These are phyloP conservation scores for Eucalyptus pauciflora DNA, from an alignment of 345 rosid species.

Conservation along the genomic window DNA sequence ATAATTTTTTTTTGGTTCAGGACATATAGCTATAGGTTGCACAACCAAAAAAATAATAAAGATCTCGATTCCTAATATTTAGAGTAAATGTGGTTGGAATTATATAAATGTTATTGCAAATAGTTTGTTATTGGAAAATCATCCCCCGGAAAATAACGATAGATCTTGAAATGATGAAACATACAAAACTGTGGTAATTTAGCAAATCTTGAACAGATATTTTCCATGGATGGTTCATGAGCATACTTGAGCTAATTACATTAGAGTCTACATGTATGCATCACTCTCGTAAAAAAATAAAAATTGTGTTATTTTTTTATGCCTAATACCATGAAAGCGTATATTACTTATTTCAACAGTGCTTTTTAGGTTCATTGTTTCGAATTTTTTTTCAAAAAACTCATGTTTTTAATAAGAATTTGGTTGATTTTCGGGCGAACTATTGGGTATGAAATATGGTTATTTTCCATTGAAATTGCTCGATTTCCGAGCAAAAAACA, in stretches of 20 bases:
- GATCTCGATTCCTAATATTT: neutral
- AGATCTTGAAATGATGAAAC: neutral
- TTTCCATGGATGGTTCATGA: neutral
- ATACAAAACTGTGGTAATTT: neutral
- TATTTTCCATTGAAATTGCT: neutral
- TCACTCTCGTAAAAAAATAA: neutral
- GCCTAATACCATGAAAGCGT: neutral
- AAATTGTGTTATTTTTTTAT: neutral
- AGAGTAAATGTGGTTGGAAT: neutral
- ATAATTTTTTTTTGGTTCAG: neutral
- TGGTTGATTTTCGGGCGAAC: rapidly evolving
- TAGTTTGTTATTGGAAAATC: neutral
- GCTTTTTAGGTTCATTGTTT: neutral
- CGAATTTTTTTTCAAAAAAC: rapidly evolving
- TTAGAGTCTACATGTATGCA: neutral
- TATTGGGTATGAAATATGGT: neutral
- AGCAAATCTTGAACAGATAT: neutral
- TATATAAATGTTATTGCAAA: neutral
- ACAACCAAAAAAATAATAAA: neutral
- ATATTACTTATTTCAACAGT: neutral
- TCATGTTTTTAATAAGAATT: rapidly evolving
- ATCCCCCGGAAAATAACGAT: neutral
- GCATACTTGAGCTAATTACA: neutral
- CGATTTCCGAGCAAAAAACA: neutral
- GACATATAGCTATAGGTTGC: neutral